Percentiles rank a stretch among this genome's conserved stretches.
Conservation (phyloP, 345 rosid species). For the Citrus trifoliata region DNA sequence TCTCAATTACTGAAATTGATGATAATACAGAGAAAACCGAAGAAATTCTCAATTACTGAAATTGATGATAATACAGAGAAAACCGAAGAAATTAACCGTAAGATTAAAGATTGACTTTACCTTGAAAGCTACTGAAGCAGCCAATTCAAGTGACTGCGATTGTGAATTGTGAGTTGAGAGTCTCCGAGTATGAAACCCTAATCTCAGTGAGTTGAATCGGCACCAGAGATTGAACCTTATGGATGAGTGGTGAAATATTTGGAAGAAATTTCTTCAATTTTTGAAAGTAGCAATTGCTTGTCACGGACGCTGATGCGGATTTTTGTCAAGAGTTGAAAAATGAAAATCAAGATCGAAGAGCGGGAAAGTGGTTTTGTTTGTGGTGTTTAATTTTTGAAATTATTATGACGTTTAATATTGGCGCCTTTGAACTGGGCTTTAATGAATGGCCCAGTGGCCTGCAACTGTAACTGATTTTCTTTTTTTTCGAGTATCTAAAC, state of each 20-base stretch:
- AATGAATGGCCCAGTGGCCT: not conserved
- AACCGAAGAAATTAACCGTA: not conserved
- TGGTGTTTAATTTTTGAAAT: not conserved
- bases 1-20: not conserved
- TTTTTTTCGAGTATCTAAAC: too few relatives aligned
- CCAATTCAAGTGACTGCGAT: not conserved
- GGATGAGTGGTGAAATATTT: not conserved
- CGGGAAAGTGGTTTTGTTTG: constrained; percentile 17
- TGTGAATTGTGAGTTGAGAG: not conserved
- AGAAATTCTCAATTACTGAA: not conserved
- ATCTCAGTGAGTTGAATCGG: constrained; percentile 1
- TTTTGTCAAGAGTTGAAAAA: not conserved
- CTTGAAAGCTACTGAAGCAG: not conserved
- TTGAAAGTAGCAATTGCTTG: not conserved
- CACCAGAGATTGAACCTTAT: constrained; percentile 9
- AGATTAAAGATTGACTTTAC: not conserved
- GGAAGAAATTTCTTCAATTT: not conserved
- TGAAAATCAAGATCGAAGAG: constrained; percentile 11
- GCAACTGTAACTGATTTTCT: too few relatives aligned
- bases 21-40: not conserved
- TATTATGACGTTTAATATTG: not conserved
- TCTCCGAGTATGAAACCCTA: constrained; percentile 18
- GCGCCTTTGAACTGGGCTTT: not conserved
- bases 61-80: not conserved
- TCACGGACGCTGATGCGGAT: not conserved